Evolutionary conservation across 202 grass and related monocot species (phyloP).

Genomic region (Elaeis oleifera): DNA sequence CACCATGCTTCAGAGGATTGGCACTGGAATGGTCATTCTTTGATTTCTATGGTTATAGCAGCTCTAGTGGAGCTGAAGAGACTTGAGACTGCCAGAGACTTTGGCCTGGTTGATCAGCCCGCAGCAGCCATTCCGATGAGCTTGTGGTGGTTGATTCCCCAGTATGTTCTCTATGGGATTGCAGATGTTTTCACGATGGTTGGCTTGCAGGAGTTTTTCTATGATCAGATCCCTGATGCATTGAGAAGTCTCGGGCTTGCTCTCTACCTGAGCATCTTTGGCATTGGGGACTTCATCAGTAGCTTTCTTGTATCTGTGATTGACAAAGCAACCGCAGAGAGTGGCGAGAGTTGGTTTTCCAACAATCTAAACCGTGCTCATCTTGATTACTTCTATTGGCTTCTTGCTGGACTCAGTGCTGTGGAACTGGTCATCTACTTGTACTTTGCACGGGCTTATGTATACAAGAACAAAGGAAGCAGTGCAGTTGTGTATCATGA

Average conservation of each 20-base stretch:
- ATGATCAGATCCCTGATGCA: constrained; percentile 45
- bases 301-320: constrained; percentile 41
- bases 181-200: constrained; percentile 40
- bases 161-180: constrained; percentile 41
- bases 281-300: constrained; percentile 44
- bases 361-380: constrained; percentile 48
- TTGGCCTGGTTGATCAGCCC: constrained; percentile 30
- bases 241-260: constrained; percentile 44
- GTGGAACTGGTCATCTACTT: constrained; percentile 26
- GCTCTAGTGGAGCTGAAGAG: constrained; percentile 46
- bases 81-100: constrained; percentile 30
- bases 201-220: constrained; percentile 62
- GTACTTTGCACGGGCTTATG: constrained; percentile 20
- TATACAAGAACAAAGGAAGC: constrained; percentile 32
- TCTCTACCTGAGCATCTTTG: constrained; percentile 46
- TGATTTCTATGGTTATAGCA: constrained; percentile 10
- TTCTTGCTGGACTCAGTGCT: constrained; percentile 40
- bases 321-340: constrained; percentile 5
- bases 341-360: constrained; percentile 42
- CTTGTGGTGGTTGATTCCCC: constrained; percentile 50
- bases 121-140: constrained; percentile 37
- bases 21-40: constrained; percentile 32
- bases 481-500: no score
- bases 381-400: constrained; percentile 70
- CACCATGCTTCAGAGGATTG: constrained; percentile 46